Conservation (phyloP, 768 basidiomycete species). For the Daedaleopsis nitida region DNA sequence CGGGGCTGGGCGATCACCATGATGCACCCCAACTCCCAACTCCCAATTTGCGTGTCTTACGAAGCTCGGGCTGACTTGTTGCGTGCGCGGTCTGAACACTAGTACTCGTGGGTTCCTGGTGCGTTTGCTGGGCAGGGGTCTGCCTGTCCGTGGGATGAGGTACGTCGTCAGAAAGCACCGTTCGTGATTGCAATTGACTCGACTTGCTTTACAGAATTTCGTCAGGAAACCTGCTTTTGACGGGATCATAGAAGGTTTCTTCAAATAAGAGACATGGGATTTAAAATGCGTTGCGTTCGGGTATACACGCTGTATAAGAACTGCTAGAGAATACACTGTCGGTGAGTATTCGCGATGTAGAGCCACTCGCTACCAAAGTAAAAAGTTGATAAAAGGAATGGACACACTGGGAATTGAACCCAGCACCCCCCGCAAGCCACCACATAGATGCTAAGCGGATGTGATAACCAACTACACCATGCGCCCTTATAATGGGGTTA, state of each 20-base stretch:
- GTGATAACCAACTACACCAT: slow-evolving; percentile 39
- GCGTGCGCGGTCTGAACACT: not conserved
- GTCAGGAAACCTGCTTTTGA: slow-evolving; percentile 27
- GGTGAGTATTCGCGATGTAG: too few species aligned
- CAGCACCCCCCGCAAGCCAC: slow-evolving; percentile 20
- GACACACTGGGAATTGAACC: slow-evolving; percentile 23
- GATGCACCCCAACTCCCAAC: too few species aligned
- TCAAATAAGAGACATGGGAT: not conserved
- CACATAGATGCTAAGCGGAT: slow-evolving; percentile 30
- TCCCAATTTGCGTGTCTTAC: too few species aligned
- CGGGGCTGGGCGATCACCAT: not conserved
- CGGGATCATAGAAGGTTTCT: slow-evolving; percentile 26
- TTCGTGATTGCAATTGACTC: not conserved
- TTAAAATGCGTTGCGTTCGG: not conserved
- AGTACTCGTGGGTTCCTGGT: slow-evolving; percentile 37
- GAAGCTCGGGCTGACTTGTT: not conserved
- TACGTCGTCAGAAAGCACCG: slow-evolving; percentile 7
- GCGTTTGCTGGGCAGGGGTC: slow-evolving; percentile 36
- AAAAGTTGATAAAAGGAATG: not conserved
- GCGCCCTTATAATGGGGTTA: too few species aligned
- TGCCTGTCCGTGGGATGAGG: slow-evolving; percentile 30
- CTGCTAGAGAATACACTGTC: too few species aligned
- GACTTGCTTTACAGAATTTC: slow-evolving; percentile 6
- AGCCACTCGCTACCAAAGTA: too few species aligned
- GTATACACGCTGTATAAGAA: too few species aligned